Evolutionary conservation across 2,329 filamentous ascomycete genomes (phyloP), one percentile per base, ranked within the genome.

Genomic region (Trichoderma breve): DNA sequence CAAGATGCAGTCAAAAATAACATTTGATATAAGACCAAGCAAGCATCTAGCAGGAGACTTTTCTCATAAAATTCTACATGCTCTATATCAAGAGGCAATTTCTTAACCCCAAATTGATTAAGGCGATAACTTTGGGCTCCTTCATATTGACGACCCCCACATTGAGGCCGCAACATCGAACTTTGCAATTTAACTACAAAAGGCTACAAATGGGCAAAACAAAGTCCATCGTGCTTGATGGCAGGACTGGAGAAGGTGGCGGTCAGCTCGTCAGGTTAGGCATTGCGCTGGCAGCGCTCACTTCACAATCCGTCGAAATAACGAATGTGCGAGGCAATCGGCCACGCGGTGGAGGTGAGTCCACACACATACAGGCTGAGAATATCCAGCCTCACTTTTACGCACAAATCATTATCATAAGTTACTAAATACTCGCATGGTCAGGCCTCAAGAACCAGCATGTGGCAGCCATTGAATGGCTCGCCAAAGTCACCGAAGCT

Each of bases 401-500:
- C 61, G 6, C 0, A 4, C 18, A 26, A 18, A 51, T 47, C 9
- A n/a, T n/a, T n/a, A n/a, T n/a, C n/a, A n/a, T n/a, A n/a, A n/a
- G n/a, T n/a, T n/a, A 24, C 43, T 65, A 24, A 62, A 12, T 6
- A 21, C 4, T 47, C 4, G 4, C 9, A 1, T 57, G 12, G 15
- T 24, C 73, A 88, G 89, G 89, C 30, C 82, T 91, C 36, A 90
- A 89, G 76, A 84, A 84, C 1, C 89, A 91, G 75, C 89, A 91
- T 74, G 85, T 89, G 32, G 82, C 88, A 0, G 83, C 87, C 2
- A 85, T 91, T 9, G 78, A 83, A 72, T 89, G 83, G 79, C 84
- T 91, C 0, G 86, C 86, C 5, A 79, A 83, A 6, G 84, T 82
- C 3, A 89, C 87, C 1, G 79, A 80, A 2, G 88, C 88, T 5